Evolutionary conservation across 768 basidiomycete species (phyloP).

Genomic region (Mycena filopes): DNA sequence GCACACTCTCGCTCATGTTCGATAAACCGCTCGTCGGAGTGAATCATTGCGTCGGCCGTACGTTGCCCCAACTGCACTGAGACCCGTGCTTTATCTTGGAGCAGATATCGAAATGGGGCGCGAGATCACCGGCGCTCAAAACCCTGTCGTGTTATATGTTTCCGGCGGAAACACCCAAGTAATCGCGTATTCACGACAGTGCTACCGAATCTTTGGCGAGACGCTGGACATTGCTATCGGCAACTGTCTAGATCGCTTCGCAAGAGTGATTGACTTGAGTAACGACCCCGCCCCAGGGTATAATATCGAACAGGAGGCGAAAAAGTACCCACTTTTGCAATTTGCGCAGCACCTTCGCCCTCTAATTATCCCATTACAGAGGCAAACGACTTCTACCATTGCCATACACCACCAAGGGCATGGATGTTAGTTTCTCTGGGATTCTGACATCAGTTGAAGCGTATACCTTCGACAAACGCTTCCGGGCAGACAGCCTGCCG

Average conservation of each 20-base stretch:
- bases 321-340: constrained; percentile 64
- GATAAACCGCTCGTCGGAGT: constrained; percentile 94
- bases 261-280: constrained; percentile 90
- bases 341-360: not conserved
- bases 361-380: constrained; percentile 50
- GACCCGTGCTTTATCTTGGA: not conserved
- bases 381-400: constrained; percentile 85
- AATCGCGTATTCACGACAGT: constrained; percentile 96
- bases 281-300: constrained; percentile 98
- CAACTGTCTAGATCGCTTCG: constrained; percentile 97
- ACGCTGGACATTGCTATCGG: constrained; percentile 99
- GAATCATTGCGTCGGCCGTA: constrained; percentile 99
- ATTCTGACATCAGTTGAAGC: constrained; percentile 89
- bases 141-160: constrained; percentile 97
- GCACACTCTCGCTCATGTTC: constrained; percentile 89
- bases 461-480: constrained; percentile 89
- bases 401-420: constrained; percentile 97
- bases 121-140: constrained; percentile 91
- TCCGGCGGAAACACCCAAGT: constrained; percentile 99
- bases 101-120: constrained; percentile 99
- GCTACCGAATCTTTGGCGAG: constrained; percentile 98
- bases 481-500: constrained; percentile 56
- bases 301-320: constrained; percentile 97
- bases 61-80: constrained; percentile 43
- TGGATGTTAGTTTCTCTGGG: constrained; percentile 98